Base-by-base conservation (phyloP, 108 stramenopile genomes). In the Cyclostephanos invisitatus region DNA sequence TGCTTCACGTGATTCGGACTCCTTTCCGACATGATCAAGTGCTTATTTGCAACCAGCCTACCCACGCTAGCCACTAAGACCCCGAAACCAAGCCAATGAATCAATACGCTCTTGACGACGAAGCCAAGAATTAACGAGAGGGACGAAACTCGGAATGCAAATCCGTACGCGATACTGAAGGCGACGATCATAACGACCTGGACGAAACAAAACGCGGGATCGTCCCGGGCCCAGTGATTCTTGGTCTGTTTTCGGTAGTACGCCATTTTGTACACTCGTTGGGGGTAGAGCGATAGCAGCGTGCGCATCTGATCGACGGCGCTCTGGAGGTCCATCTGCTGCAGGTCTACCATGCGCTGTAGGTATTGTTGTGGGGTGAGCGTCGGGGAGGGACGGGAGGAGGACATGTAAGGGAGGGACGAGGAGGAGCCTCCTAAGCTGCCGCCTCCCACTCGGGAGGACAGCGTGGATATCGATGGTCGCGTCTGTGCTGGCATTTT, bases 201-300 rank as follows among this genome's bases (percentile, higher is more conserved):
- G 12, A 98, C 67, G 49, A 97, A 93, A 25, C 88, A 88, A 86
- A 99, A 98, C 37, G 97, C 98, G 20, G 98, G 98, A 68, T 99
- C 98, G 67, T 99, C 98, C 14, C 98, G 79, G 21, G 97, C 97
- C 98, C 98, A 99, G 46, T 97, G 97, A 76, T 97, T 97, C 81
- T 98, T 99, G 22, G 94, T 95, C 73, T 96, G 91, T 80, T 95
- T 95, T 65, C 94, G 73, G 74, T 95, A 95, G 47, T 92, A 95
- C 10, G 86, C 73, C 68, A 89, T 95, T 86, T 95, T 95, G 84
- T 95, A 95, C 1, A 93, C 94, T 11, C 84, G 78, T 54, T 90
- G 85, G 4, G 91, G 91, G 18, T 83, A 85, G 27, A 79, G 53
- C 11, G 81, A 77, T 17, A 89, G 63, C 29, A 95, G 80, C n/a